Conservation (phyloP, 73 alveolate genomes). For the Paramecium tetraurelia region DNA sequence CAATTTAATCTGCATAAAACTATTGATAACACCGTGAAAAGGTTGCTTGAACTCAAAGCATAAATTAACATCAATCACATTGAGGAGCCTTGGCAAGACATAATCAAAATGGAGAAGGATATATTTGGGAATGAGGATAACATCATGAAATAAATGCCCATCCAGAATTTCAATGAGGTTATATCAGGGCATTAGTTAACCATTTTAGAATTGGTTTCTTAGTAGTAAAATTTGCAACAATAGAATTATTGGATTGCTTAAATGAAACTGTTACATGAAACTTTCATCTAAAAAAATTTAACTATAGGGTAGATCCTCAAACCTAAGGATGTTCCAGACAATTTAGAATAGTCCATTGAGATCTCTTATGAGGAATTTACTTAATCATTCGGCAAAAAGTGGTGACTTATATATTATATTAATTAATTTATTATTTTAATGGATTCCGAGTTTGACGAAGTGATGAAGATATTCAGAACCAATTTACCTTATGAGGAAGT, state of each 20-base stretch:
- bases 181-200: not conserved
- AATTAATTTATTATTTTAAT: not conserved
- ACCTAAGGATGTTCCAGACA: not conserved
- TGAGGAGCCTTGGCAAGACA: not conserved
- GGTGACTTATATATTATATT: not conserved
- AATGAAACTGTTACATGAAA: not conserved
- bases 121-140: not conserved
- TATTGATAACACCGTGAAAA: not conserved
- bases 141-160: not conserved
- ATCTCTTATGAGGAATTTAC: not conserved
- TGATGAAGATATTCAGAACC: not conserved
- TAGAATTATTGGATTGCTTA: not conserved
- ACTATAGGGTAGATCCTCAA: not conserved
- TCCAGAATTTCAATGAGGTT: not conserved
- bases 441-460: not conserved
- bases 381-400: not conserved
- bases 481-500: not conserved
- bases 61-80: not conserved
- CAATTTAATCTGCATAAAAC: not conserved
- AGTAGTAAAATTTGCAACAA: not conserved
- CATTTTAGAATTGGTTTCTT: not conserved
- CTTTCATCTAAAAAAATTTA: not conserved
- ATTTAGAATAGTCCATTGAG: not conserved
- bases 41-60: not conserved
- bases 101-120: not conserved